Percentiles rank a stretch among this genome's conserved stretches.
Evolutionary conservation across 805 yeast genomes (phyloP).

Genomic region (Metschnikowia shivogae): DNA sequence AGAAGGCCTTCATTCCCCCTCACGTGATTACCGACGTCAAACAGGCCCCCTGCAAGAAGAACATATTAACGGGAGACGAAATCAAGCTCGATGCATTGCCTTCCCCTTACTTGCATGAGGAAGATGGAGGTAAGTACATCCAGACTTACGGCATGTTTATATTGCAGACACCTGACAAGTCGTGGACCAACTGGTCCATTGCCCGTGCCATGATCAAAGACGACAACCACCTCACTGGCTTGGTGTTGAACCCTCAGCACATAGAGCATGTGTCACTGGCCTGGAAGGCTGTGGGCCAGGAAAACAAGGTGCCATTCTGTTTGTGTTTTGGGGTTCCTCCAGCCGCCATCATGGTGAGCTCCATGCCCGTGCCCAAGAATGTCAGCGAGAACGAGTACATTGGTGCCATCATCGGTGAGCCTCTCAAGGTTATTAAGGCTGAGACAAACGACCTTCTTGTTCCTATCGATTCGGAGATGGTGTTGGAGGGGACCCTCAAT

Average conservation of each 20-base stretch:
- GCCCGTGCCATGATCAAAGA: conserved; percentile 24
- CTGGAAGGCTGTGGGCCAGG: conserved; percentile 22
- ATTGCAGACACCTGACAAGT: conserved; percentile 22
- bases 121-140: conserved; percentile 24
- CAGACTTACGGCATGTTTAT: conserved; percentile 27
- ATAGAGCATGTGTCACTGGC: conserved; percentile 20
- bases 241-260: conserved; percentile 24
- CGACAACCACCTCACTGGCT: conserved; percentile 22
- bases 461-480: conserved; percentile 23
- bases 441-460: conserved; percentile 21
- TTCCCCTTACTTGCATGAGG: conserved; percentile 19
- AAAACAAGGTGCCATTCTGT: conserved; percentile 19
- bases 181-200: conserved; percentile 27
- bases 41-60: conserved; percentile 20
- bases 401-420: conserved; percentile 24
- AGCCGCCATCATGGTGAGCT: conserved; percentile 22
- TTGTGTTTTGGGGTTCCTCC: conserved; percentile 28
- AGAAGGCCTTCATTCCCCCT: conserved; percentile 16
- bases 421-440: conserved; percentile 21
- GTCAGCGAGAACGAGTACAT: conserved; percentile 21
- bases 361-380: conserved; percentile 36
- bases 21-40: conserved; percentile 4
- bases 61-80: conserved; percentile 17
- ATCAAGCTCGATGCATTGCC: conserved; percentile 19
- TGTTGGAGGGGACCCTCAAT: conserved; percentile 22